Percentiles rank a stretch among this genome's conserved stretches.
Evolutionary conservation across 768 basidiomycete genomes (phyloP).

Genomic region (Leucocoprinus leucothites): DNA sequence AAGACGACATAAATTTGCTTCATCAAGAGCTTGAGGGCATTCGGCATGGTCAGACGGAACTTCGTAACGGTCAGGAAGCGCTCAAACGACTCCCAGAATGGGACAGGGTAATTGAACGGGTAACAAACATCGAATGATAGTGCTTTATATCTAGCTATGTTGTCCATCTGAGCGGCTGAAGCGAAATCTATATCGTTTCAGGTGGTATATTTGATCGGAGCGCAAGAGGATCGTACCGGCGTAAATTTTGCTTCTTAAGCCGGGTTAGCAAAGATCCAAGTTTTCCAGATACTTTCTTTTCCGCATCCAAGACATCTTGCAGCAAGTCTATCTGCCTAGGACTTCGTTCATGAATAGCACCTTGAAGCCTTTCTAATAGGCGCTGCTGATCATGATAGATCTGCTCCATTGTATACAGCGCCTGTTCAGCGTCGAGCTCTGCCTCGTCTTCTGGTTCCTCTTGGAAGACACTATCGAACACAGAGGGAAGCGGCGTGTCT

Average conservation of each 20-base stretch:
- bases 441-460: constrained; percentile 9
- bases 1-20: not conserved
- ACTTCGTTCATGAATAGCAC: not conserved
- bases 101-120: not conserved
- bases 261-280: not conserved
- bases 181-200: not conserved
- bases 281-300: constrained; percentile 9
- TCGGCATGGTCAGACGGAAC: not conserved
- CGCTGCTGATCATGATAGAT: constrained; percentile 6
- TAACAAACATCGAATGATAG: too few species aligned
- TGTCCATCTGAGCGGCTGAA: not conserved
- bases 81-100: not conserved
- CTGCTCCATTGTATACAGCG: constrained; percentile 9
- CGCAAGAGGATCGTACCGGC: not conserved
- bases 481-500: constrained; percentile 1
- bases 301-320: constrained; percentile 1
- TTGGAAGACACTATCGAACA: constrained; percentile 5
- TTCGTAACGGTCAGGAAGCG: not conserved
- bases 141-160: not conserved
- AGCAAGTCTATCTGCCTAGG: not conserved
- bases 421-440: constrained; percentile 5
- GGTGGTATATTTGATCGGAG: too few species aligned
- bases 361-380: constrained; percentile 6
- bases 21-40: not conserved
- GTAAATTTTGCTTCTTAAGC: constrained; percentile 7